Base-by-base conservation (phyloP, 2,329 filamentous ascomycete species). In the Pseudogymnoascus sp. region DNA sequence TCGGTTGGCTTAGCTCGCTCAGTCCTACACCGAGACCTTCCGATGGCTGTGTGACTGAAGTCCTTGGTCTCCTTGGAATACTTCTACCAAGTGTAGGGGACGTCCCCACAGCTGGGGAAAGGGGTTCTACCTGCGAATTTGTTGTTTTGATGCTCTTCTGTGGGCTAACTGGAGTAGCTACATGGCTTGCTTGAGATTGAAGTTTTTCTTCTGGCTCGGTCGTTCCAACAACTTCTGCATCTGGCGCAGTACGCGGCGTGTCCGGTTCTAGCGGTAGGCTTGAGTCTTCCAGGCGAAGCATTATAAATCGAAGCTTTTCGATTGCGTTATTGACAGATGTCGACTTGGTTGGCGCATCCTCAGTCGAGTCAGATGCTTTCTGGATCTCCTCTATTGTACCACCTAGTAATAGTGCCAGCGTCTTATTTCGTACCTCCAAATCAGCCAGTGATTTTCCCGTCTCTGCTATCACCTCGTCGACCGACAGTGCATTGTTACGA, bases 371-470 rank as follows among this genome's bases (percentile, higher is more conserved):
- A 38, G 87, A 85, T 60, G 87, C 76, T 1, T 81, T 77, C 77
- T 85, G 87, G 1, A 93, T 79, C 59, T 83, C 83, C 1, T 79
- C 75, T 22, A 91, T 81, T 0, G 87, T 85, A 65, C 85, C 84
- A 61, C 88, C 84, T 8, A 93, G 81, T 81, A 93, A 85, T 31
- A 78, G 76, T 0, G 88, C 87, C 16, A 93, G 75, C 64, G 85
- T 82, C 67, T 79, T 81, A 68, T 91, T 92, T 56, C 89, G 82
- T 61, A 76, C 77, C 69, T 91, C 87, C 66, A 91, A 75, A 56
- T 79, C 77, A 16, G 77, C 75, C 12, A 86, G 70, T 1, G 78
- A 76, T 63, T 70, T 73, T 63, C 70, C 74, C 10, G 72, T 68
- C 50, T 67, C 72, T 50, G 64, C 66, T 5, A 71, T 38, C 6